Evolutionary conservation across 495 filamentous ascomycete species (phyloP).

Genomic region (Penicillium paradoxum): DNA sequence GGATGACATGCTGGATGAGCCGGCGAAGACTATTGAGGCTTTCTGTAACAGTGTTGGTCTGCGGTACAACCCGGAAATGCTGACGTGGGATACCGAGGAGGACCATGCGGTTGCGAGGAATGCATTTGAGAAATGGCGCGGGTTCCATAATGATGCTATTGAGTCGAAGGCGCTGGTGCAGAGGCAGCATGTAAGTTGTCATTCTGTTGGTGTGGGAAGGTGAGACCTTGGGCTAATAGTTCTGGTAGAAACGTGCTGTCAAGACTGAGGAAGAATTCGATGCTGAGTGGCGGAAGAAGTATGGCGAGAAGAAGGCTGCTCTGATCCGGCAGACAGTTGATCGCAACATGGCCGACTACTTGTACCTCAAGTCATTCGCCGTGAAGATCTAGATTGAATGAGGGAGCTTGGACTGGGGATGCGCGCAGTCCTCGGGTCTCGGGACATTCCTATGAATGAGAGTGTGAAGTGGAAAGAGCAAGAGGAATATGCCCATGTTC

Average conservation of each 20-base stretch:
- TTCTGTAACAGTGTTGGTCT: constrained; percentile 78
- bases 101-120: constrained; percentile 58
- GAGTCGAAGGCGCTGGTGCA: constrained; percentile 67
- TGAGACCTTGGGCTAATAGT: constrained; percentile 1
- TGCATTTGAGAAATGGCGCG: constrained; percentile 91
- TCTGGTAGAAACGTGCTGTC: constrained; percentile 45
- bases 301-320: constrained; percentile 68
- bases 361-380: constrained; percentile 87
- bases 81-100: constrained; percentile 72
- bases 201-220: not conserved
- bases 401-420: not conserved
- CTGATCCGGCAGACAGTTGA: constrained; percentile 73
- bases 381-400: constrained; percentile 50
- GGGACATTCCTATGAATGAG: not conserved
- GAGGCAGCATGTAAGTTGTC: constrained; percentile 62
- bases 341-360: constrained; percentile 77
- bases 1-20: constrained; percentile 85
- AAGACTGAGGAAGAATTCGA: constrained; percentile 70
- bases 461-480: constrained; percentile 2
- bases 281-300: constrained; percentile 76
- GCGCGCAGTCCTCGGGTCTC: not conserved
- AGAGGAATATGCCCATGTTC: not conserved
- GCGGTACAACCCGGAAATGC: constrained; percentile 65
- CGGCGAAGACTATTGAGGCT: constrained; percentile 62
- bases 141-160: constrained; percentile 94